Conservation (phyloP, 1,284 basidiomycete genomes). For the Moesziomyces parantarcticus region DNA sequence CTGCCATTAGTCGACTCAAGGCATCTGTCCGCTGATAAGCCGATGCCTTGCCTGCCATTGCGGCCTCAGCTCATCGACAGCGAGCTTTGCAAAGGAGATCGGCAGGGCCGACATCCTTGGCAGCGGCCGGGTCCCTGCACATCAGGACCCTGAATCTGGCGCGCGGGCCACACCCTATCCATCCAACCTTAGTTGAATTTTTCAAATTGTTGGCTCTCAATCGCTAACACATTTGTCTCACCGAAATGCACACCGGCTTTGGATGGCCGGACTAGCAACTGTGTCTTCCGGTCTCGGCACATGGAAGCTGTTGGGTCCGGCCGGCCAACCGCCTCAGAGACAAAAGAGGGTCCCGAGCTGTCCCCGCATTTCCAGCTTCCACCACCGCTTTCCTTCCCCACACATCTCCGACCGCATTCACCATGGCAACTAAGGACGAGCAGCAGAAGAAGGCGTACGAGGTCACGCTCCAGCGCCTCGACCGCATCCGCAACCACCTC, state of each 20-base stretch:
- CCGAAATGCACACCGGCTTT: background rate
- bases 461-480: conserved; percentile 70
- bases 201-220: too few relatives aligned
- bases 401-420: background rate
- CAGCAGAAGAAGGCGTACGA: conserved; percentile 48
- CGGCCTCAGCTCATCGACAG: too few relatives aligned
- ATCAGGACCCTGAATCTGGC: background rate
- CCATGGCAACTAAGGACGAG: conserved; percentile 31
- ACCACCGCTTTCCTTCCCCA: background rate
- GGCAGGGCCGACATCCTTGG: too few relatives aligned
- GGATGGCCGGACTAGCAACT: background rate
- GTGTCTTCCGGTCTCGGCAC: background rate
- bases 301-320: background rate
- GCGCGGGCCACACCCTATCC: background rate
- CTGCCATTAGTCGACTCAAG: background rate
- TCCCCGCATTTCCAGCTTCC: conserved; percentile 2
- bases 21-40: background rate
- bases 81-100: too few relatives aligned
- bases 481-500: conserved; percentile 79
- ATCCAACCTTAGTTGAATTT: background rate
- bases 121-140: too few relatives aligned
- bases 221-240: too few relatives aligned
- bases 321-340: too few relatives aligned
- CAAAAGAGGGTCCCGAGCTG: too few relatives aligned
- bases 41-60: background rate